Conservation (phyloP, 2,329 filamentous ascomycete species). For the Anthostomella pinea region DNA sequence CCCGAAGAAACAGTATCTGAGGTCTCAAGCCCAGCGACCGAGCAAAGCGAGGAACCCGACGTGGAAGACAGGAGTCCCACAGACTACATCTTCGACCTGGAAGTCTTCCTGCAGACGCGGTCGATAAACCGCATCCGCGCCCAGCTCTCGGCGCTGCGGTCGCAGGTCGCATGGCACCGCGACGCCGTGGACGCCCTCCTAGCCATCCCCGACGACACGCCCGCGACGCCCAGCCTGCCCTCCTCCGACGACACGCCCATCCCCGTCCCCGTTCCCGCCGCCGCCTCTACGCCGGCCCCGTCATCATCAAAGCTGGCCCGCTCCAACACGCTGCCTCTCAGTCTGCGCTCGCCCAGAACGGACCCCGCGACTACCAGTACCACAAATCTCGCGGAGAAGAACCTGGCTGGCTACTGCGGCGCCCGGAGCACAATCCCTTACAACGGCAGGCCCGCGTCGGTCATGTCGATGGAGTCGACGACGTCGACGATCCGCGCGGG, state of each 20-base stretch:
- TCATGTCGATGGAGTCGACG: slow-evolving; percentile 13
- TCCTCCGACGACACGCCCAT: too few species aligned
- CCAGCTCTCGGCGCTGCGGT: slow-evolving; percentile 45
- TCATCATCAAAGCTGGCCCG: too few species aligned
- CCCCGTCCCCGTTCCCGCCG: slow-evolving; percentile 1
- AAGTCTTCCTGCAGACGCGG: slow-evolving; percentile 38
- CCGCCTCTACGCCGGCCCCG: too few species aligned
- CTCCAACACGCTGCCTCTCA: not conserved
- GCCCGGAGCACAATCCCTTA: too few species aligned
- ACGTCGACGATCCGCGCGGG: slow-evolving; percentile 15
- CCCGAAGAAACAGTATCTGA: not conserved
- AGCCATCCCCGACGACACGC: slow-evolving; percentile 19
- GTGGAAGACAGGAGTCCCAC: slow-evolving; percentile 10
- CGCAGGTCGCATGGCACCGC: slow-evolving; percentile 49
- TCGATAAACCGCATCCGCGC: slow-evolving; percentile 49
- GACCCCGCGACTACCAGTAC: too few species aligned
- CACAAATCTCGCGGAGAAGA: too few species aligned
- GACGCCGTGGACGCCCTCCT: slow-evolving; percentile 43
- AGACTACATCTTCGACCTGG: slow-evolving; percentile 29
- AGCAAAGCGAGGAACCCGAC: too few species aligned
- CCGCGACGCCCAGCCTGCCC: slow-evolving; percentile 13
- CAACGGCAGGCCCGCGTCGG: slow-evolving; percentile 12
- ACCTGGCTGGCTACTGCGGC: too few species aligned
- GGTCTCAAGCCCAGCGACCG: too few species aligned
- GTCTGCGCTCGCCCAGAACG: not conserved